A percentile compares a stretch with the other conserved stretches of the same genome.
These are phyloP conservation scores for Deinandra increscens DNA, from an alignment of 129 eudicot species.

Conservation along the genomic window DNA sequence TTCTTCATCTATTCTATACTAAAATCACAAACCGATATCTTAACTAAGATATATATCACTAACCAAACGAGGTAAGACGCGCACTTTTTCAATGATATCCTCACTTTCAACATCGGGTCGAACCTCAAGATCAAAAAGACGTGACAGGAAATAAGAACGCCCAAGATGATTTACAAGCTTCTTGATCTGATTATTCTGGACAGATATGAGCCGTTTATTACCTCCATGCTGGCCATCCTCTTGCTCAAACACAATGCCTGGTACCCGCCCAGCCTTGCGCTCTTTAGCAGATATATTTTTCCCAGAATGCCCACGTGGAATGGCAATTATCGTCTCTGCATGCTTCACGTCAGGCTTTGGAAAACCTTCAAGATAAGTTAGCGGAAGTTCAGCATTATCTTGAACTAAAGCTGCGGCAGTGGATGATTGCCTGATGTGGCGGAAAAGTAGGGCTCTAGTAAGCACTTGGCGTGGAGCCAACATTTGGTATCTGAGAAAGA, in stretches of 20 bases:
- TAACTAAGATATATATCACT: constrained; percentile 11
- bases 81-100: constrained; percentile 73
- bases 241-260: constrained; percentile 73
- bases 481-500: constrained; percentile 31
- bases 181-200: constrained; percentile 79
- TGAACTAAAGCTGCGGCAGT: constrained; percentile 47
- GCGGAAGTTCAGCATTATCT: constrained; percentile 39
- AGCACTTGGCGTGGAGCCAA: constrained; percentile 42
- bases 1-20: constrained; percentile 17
- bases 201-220: constrained; percentile 78
- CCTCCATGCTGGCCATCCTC: constrained; percentile 90
- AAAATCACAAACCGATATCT: constrained; percentile 19
- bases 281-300: constrained; percentile 66
- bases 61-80: constrained; percentile 76
- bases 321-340: constrained; percentile 69
- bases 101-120: constrained; percentile 50
- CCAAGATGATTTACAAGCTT: constrained; percentile 75
- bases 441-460: constrained; percentile 41
- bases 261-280: constrained; percentile 70
- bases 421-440: constrained; percentile 47
- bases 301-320: constrained; percentile 70
- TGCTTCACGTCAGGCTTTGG: constrained; percentile 72
- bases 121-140: constrained; percentile 77
- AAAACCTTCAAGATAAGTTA: constrained; percentile 57
- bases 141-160: constrained; percentile 60